Percentiles rank a stretch among this genome's conserved stretches.
phyloP scores from a whole-genome alignment of 228 moss, liverwort and hornwort genomes.

The Sphagnum magellanicum region DNA sequence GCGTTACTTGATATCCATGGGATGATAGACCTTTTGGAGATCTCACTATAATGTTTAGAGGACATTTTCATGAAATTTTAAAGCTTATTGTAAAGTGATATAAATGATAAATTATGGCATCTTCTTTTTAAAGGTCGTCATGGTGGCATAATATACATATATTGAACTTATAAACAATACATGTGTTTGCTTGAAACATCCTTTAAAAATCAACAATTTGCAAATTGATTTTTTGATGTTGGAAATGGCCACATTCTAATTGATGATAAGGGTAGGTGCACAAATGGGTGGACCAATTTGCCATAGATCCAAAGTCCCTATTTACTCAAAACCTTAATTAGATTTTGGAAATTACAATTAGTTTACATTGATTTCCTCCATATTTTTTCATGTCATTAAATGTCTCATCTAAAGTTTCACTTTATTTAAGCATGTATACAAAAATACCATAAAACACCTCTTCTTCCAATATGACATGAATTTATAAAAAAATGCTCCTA shows the following conservation, averaged over 20 bases:
- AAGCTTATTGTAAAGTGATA: neutral
- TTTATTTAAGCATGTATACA: too few species aligned
- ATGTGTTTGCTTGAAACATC: neutral
- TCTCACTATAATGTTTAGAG: neutral
- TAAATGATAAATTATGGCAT: neutral
- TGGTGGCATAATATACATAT: neutral
- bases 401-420: too few species aligned
- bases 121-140: neutral
- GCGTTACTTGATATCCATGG: neutral
- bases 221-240: neutral
- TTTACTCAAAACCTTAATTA: too few species aligned
- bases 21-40: neutral
- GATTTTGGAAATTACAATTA: too few species aligned
- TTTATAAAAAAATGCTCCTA: too few species aligned
- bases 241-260: neutral
- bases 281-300: too few species aligned
- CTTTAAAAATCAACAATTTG: neutral
- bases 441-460: too few species aligned
- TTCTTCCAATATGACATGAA: too few species aligned
- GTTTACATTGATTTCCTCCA: too few species aligned
- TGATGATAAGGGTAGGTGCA: neutral
- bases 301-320: too few species aligned
- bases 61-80: neutral
- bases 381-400: too few species aligned
- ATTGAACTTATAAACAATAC: neutral